Evolutionary conservation across 306 rosid genomes (phyloP).

Genomic region (Trichosanthes truncata): DNA sequence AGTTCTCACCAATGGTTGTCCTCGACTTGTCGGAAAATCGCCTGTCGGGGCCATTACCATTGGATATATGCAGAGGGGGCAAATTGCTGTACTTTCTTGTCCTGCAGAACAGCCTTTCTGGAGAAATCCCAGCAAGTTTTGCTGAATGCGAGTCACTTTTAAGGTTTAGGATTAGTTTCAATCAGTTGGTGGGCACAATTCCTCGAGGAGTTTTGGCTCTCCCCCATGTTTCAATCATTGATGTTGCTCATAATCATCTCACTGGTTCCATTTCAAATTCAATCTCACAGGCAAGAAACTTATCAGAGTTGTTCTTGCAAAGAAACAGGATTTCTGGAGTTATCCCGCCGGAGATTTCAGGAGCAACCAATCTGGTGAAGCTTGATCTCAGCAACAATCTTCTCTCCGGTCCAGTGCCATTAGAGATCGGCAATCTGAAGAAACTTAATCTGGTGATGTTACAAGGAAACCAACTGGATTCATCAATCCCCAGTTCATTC

Average conservation of each 20-base stretch:
- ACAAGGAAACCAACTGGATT: conserved; percentile 64
- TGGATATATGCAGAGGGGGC: conserved; percentile 62
- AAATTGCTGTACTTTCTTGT: conserved; percentile 57
- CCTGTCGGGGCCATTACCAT: conserved; percentile 70
- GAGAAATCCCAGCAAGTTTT: conserved; percentile 52
- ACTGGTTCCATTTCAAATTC: conserved; percentile 51
- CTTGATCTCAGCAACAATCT: conserved; percentile 81
- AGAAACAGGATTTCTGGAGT: conserved; percentile 62
- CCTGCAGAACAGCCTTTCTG: conserved; percentile 57
- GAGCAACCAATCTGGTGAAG: conserved; percentile 60
- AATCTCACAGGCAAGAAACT: conserved; percentile 46
- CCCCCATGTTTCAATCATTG: conserved; percentile 76
- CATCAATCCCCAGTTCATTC: conserved; percentile 65
- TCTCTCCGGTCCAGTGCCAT: conserved; percentile 70
- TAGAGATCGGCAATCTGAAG: conserved; percentile 55
- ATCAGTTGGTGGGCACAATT: conserved; percentile 59
- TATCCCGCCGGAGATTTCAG: conserved; percentile 57
- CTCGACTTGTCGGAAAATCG: conserved; percentile 81
- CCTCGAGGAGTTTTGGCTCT: conserved; percentile 60
- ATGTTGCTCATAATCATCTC: conserved; percentile 55
- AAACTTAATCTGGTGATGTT: conserved; percentile 65
- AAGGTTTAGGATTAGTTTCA: conserved; percentile 66
- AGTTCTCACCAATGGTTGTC: conserved; percentile 45
- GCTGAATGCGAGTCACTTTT: conserved; percentile 47
- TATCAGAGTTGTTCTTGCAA: conserved; percentile 75